These are phyloP conservation scores for Kwoniella heveanensis DNA, from an alignment of 768 basidiomycete genomes.

Conservation along the genomic window DNA sequence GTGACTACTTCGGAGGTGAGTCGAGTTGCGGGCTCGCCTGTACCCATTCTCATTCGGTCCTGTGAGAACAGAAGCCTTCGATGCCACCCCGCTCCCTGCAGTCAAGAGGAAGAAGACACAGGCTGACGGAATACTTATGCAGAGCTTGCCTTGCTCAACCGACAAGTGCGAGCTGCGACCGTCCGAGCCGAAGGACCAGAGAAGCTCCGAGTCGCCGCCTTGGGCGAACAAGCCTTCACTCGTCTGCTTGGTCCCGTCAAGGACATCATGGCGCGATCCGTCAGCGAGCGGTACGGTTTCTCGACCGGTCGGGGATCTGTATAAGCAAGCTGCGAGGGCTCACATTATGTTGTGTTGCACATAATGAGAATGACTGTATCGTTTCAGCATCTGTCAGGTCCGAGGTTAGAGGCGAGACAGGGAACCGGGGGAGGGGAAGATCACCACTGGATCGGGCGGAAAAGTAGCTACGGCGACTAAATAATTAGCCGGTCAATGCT, in stretches of 20 bases:
- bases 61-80: too few relatives aligned
- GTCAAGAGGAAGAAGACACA: background rate
- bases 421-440: too few relatives aligned
- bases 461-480: too few relatives aligned
- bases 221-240: slow-evolving; percentile 91
- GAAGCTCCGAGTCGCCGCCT: slow-evolving; percentile 87
- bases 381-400: too few relatives aligned
- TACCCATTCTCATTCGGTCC: too few relatives aligned
- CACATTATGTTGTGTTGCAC: too few relatives aligned
- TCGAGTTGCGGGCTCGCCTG: too few relatives aligned
- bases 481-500: too few relatives aligned
- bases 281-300: slow-evolving; percentile 67
- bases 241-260: slow-evolving; percentile 87
- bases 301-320: slow-evolving; percentile 23
- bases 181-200: slow-evolving; percentile 72
- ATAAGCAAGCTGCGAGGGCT: slow-evolving; percentile 1
- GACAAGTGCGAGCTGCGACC: slow-evolving; percentile 92
- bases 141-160: slow-evolving; percentile 89
- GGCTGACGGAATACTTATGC: background rate
- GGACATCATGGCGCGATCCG: slow-evolving; percentile 82
- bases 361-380: too few relatives aligned
- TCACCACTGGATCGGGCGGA: too few relatives aligned
- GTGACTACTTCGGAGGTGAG: slow-evolving; percentile 97
- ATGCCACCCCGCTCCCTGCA: too few relatives aligned
- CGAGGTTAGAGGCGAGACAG: too few relatives aligned